A percentile compares a stretch with the other conserved stretches of the same genome.
Evolutionary conservation across 768 basidiomycete genomes (phyloP).

Genomic region (Leccinum disarticulatum): DNA sequence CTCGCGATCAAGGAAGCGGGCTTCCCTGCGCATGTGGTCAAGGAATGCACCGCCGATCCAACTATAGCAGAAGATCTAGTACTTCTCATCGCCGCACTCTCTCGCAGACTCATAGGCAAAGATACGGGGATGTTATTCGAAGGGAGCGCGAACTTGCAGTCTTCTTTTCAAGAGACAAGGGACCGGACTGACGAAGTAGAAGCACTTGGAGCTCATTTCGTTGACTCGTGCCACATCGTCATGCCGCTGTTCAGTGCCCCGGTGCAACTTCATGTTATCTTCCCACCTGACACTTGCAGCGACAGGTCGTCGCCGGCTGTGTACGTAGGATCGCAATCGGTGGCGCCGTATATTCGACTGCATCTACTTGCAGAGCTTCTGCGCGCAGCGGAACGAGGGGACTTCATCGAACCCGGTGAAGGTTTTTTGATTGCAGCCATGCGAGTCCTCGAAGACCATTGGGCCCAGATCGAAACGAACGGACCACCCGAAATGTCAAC

Average conservation of each 20-base stretch:
- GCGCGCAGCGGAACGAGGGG: conserved; percentile 48
- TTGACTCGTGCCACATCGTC: conserved; percentile 47
- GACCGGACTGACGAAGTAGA: conserved; percentile 42
- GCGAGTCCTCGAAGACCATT: conserved; percentile 68
- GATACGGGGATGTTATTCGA: conserved; percentile 31
- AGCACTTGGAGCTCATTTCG: conserved; percentile 55
- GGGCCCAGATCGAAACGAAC: conserved; percentile 62
- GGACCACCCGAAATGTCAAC: conserved; percentile 75
- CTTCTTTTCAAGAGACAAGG: conserved; percentile 14
- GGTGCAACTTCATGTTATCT: conserved; percentile 64
- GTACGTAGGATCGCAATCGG: conserved; percentile 66
- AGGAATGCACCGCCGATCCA: conserved; percentile 44
- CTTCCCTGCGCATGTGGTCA: conserved; percentile 72
- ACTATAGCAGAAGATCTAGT: conserved; percentile 49
- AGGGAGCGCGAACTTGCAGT: conserved; percentile 29
- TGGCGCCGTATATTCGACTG: conserved; percentile 80
- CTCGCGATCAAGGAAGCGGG: conserved; percentile 82
- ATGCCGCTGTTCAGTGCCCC: conserved; percentile 67
- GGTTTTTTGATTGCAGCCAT: conserved; percentile 72
- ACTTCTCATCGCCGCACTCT: conserved; percentile 53
- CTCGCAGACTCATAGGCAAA: conserved; percentile 53
- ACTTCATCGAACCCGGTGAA: conserved; percentile 64
- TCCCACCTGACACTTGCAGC: conserved; percentile 40
- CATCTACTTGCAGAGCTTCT: conserved; percentile 74
- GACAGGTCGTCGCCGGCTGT: conserved; percentile 59